A percentile compares a stretch with the other conserved stretches of the same genome.
These are phyloP conservation scores for Aspergillus nidulans DNA, from an alignment of 495 filamentous ascomycete genomes.

Conservation along the genomic window DNA sequence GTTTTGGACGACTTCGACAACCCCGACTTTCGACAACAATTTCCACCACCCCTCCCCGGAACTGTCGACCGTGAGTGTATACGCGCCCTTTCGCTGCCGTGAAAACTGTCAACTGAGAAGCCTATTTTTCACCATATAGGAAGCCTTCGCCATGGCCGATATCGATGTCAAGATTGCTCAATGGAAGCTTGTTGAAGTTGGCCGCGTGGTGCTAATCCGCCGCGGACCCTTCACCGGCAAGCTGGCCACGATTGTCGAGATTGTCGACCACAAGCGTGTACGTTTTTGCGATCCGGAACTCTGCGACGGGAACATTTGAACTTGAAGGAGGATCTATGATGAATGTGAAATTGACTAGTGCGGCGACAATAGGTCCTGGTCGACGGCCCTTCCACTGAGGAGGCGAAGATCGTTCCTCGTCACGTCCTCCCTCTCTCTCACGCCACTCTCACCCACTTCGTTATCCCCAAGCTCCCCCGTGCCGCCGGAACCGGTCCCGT, in stretches of 20 bases:
- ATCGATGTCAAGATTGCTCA: slow-evolving; percentile 68
- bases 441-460: slow-evolving; percentile 83
- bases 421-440: slow-evolving; percentile 74
- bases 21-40: slow-evolving; percentile 46
- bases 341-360: slow-evolving; percentile 34
- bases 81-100: slow-evolving; percentile 12
- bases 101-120: slow-evolving; percentile 22
- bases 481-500: slow-evolving; percentile 77
- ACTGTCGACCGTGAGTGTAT: slow-evolving; percentile 46
- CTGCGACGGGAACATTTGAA: slow-evolving; percentile 3
- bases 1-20: slow-evolving; percentile 36
- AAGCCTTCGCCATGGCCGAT: slow-evolving; percentile 56
- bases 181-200: slow-evolving; percentile 95
- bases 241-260: slow-evolving; percentile 93
- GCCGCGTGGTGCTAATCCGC: slow-evolving; percentile 85
- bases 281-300: slow-evolving; percentile 36
- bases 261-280: slow-evolving; percentile 99
- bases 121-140: slow-evolving; percentile 14
- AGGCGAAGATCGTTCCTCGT: slow-evolving; percentile 72
- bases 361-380: slow-evolving; percentile 71
- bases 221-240: slow-evolving; percentile 72
- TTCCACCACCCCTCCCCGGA: slow-evolving; percentile 38
- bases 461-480: slow-evolving; percentile 83
- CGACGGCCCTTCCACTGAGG: slow-evolving; percentile 81
- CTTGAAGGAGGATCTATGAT: not conserved